Evolutionary conservation across 495 filamentous ascomycete genomes (phyloP).

Genomic region (Platismatia glauca): DNA sequence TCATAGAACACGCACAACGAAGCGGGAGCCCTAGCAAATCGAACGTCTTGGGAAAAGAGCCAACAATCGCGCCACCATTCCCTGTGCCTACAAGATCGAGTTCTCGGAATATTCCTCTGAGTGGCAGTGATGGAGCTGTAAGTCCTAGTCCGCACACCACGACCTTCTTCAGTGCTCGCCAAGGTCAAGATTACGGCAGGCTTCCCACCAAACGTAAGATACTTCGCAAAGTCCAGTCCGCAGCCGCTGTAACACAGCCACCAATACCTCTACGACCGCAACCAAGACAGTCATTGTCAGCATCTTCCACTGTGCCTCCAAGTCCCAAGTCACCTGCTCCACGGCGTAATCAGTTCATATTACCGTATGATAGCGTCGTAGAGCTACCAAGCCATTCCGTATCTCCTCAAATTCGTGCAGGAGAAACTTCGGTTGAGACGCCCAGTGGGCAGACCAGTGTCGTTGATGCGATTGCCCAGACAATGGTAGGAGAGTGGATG

Average conservation of each 20-base stretch:
- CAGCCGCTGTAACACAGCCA: constrained; percentile 55
- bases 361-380: constrained; percentile 12
- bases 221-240: constrained; percentile 76
- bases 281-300: constrained; percentile 58
- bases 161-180: constrained; percentile 37
- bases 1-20: constrained; percentile 56
- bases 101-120: constrained; percentile 65
- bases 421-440: constrained; percentile 35
- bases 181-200: constrained; percentile 21
- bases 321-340: constrained; percentile 67
- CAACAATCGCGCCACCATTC: constrained; percentile 59
- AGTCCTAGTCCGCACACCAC: constrained; percentile 61
- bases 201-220: constrained; percentile 35
- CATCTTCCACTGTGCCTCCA: constrained; percentile 54
- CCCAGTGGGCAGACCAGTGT: constrained; percentile 65
- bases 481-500: constrained; percentile 99
- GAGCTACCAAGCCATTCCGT: constrained; percentile 34
- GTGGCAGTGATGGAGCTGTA: constrained; percentile 64
- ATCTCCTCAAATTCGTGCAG: constrained; percentile 34
- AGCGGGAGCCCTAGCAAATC: constrained; percentile 68
- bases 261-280: constrained; percentile 29
- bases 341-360: constrained; percentile 45
- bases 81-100: constrained; percentile 85
- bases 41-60: constrained; percentile 43
- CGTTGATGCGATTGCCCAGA: constrained; percentile 95